These are phyloP conservation scores for Prunus mira DNA, from an alignment of 306 rosid species.

Conservation along the genomic window DNA sequence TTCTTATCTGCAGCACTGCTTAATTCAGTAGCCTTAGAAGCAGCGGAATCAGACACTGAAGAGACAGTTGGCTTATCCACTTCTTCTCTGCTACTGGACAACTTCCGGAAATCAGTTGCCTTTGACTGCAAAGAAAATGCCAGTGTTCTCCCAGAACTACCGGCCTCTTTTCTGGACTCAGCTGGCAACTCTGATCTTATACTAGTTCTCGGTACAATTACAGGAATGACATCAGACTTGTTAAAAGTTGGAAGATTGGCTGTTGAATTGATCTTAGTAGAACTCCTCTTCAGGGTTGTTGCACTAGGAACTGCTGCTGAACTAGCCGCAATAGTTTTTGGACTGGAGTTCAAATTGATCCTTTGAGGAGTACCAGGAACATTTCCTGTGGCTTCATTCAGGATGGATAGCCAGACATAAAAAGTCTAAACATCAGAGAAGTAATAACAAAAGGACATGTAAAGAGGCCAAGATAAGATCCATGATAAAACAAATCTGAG, in stretches of 20 bases:
- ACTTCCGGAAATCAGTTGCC: slow-evolving; percentile 58
- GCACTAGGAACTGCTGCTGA: slow-evolving; percentile 54
- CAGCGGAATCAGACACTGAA: slow-evolving; percentile 50
- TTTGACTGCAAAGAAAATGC: slow-evolving; percentile 64
- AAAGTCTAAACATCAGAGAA: slow-evolving; percentile 23
- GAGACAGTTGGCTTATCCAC: slow-evolving; percentile 55
- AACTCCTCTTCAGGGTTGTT: slow-evolving; percentile 59
- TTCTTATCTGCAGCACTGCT: slow-evolving; percentile 50
- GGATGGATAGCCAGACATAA: slow-evolving; percentile 31
- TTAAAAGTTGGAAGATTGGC: slow-evolving; percentile 48
- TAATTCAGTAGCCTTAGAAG: slow-evolving; percentile 51
- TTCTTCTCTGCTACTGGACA: slow-evolving; percentile 65
- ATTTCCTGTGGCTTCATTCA: slow-evolving; percentile 86
- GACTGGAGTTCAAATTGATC: slow-evolving; percentile 58
- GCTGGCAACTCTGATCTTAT: slow-evolving; percentile 55
- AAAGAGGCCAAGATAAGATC: neutral
- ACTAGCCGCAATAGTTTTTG: slow-evolving; percentile 58
- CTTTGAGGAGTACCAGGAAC: slow-evolving; percentile 90
- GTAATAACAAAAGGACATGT: neutral
- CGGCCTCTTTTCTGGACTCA: slow-evolving; percentile 77
- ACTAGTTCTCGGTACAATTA: slow-evolving; percentile 87
- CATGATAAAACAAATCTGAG: slow-evolving; percentile 14
- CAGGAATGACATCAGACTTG: slow-evolving; percentile 79
- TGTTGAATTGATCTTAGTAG: slow-evolving; percentile 55
- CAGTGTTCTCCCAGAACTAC: slow-evolving; percentile 63